Conservation (phyloP, 164 flowering plant genomes). For the Macadamia integrifolia region DNA sequence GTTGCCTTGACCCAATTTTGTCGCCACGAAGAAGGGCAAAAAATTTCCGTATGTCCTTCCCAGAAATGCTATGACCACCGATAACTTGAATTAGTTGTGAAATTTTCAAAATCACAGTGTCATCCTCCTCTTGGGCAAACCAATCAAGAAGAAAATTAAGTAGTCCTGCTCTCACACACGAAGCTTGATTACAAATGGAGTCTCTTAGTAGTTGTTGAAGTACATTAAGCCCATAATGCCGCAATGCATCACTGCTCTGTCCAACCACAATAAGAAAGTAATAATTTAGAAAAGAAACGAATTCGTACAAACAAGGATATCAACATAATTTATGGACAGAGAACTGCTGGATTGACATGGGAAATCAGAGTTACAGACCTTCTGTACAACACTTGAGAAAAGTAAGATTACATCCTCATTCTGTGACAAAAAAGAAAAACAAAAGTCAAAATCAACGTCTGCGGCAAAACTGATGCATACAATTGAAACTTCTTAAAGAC, state of each 20-base stretch:
- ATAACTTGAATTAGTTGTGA: constrained; percentile 74
- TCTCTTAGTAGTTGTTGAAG: constrained; percentile 77
- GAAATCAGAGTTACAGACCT: constrained; percentile 47
- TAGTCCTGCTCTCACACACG: constrained; percentile 94
- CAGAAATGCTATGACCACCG: constrained; percentile 98
- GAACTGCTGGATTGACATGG: no score
- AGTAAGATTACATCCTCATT: constrained; percentile 94
- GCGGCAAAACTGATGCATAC: constrained; percentile 1
- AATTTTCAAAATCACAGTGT: constrained; percentile 52
- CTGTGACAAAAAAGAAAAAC: constrained; percentile 33
- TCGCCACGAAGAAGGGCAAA: constrained; percentile 86
- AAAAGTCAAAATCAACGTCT: background rate
- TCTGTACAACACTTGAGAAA: constrained; percentile 74
- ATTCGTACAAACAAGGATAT: background rate
- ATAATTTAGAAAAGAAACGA: constrained; percentile 16
- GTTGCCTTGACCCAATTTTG: constrained; percentile 53
- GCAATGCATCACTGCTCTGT: constrained; percentile 92
- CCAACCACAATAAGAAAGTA: constrained; percentile 37
- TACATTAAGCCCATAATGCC: constrained; percentile 67
- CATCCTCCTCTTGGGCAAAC: constrained; percentile 69
- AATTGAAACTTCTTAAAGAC: background rate
- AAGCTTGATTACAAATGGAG: constrained; percentile 79
- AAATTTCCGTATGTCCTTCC: constrained; percentile 93
- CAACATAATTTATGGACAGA: no score
- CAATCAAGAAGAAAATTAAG: constrained; percentile 93